These are phyloP conservation scores for Yamadazyma laniorum DNA, from an alignment of 805 yeast genomes.

Conservation along the genomic window DNA sequence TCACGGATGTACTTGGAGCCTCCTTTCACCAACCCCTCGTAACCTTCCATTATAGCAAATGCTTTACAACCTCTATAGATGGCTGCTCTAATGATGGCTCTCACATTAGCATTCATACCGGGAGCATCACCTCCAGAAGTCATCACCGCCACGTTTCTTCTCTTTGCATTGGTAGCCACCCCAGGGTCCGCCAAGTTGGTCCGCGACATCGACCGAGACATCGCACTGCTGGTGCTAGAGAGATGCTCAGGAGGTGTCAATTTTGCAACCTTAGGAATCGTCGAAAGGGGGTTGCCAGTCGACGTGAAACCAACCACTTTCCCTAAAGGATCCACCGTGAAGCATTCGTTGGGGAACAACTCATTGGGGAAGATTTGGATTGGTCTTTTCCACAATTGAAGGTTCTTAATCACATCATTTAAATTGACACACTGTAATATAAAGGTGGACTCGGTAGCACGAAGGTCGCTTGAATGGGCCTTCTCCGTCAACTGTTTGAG, in stretches of 20 bases:
- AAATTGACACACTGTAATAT: constrained; percentile 48
- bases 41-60: constrained; percentile 90
- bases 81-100: constrained; percentile 94
- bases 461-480: constrained; percentile 43
- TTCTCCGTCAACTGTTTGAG: constrained; percentile 18
- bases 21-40: constrained; percentile 87
- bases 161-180: constrained; percentile 15
- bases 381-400: constrained; percentile 7
- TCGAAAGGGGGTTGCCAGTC: constrained; percentile 52
- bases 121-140: constrained; percentile 99
- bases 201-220: constrained; percentile 6
- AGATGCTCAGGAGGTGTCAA: constrained; percentile 18
- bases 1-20: constrained; percentile 69
- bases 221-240: constrained; percentile 12
- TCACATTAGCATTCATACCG: constrained; percentile 95
- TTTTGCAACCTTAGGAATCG: constrained; percentile 43
- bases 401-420: constrained; percentile 29
- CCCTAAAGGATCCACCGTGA: constrained; percentile 82
- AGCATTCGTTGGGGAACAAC: constrained; percentile 71
- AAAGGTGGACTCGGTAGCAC: constrained; percentile 39
- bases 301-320: constrained; percentile 77
- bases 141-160: constrained; percentile 84
- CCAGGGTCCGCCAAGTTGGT: constrained; percentile 12
- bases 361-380: constrained; percentile 68
- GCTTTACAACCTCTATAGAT: constrained; percentile 86